Percentiles rank a stretch among this genome's conserved stretches.
Evolutionary conservation across 345 rosid genomes (phyloP).

Genomic region (Dipteronia sinensis): DNA sequence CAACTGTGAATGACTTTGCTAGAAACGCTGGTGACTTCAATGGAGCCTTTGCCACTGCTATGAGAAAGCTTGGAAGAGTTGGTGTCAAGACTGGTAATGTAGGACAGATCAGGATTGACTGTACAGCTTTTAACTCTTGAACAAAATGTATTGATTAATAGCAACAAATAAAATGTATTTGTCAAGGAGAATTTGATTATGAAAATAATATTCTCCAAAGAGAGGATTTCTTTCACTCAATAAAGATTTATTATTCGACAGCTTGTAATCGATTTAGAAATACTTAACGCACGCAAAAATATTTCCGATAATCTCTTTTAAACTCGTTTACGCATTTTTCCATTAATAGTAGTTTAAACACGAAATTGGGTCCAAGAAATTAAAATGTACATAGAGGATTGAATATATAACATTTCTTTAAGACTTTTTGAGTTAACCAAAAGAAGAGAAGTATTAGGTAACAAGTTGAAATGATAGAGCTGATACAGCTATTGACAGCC

Average conservation of each 20-base stretch:
- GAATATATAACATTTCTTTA: too few species aligned
- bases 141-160: not conserved
- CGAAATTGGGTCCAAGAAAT: too few species aligned
- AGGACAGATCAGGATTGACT: conserved; percentile 71
- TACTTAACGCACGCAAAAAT: too few species aligned
- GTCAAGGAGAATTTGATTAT: not conserved
- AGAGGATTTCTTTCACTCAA: not conserved
- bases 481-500: not conserved
- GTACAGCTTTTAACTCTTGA: conserved; percentile 57
- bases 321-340: too few species aligned
- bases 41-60: conserved; percentile 57
- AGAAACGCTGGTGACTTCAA: conserved; percentile 51
- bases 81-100: conserved; percentile 60
- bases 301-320: too few species aligned
- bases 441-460: not conserved
- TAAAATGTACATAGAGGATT: too few species aligned
- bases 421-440: not conserved
- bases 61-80: conserved; percentile 83
- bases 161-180: too few species aligned
- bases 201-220: not conserved
- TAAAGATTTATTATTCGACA: too few species aligned
- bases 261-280: too few species aligned
- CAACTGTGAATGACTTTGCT: conserved; percentile 63
- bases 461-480: not conserved
- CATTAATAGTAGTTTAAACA: too few species aligned